Evolutionary conservation across 2,329 filamentous ascomycete species (phyloP).

Genomic region (Sporothrix euskadiensis): DNA sequence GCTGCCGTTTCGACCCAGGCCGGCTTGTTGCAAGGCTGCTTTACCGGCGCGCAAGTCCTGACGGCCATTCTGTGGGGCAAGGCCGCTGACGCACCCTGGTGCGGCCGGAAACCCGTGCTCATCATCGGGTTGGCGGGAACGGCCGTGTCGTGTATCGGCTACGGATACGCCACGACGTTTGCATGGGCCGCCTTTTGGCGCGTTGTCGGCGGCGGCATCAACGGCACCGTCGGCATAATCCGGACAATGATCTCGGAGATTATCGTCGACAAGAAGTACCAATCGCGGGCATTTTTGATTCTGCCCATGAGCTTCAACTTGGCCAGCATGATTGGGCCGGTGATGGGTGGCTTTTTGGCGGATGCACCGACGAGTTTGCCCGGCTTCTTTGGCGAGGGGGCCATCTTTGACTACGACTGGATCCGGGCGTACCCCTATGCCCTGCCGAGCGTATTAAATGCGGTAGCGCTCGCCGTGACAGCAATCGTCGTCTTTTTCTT

Average conservation of each 20-base stretch:
- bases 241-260: slow-evolving; percentile 52
- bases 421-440: slow-evolving; percentile 67
- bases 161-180: slow-evolving; percentile 70
- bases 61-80: slow-evolving; percentile 75
- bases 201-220: slow-evolving; percentile 60
- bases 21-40: slow-evolving; percentile 68
- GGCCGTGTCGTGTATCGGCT: slow-evolving; percentile 66
- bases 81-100: slow-evolving; percentile 58
- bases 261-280: slow-evolving; percentile 50
- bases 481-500: slow-evolving; percentile 60
- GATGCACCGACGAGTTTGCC: slow-evolving; percentile 66
- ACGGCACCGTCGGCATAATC: slow-evolving; percentile 53
- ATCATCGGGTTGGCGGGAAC: slow-evolving; percentile 69
- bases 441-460: slow-evolving; percentile 62
- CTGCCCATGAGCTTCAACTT: slow-evolving; percentile 53
- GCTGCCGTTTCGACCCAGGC: slow-evolving; percentile 53
- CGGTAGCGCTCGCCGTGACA: slow-evolving; percentile 56
- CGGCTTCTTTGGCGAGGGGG: slow-evolving; percentile 60
- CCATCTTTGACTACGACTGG: slow-evolving; percentile 62
- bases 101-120: slow-evolving; percentile 70
- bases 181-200: slow-evolving; percentile 65
- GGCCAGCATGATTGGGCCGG: slow-evolving; percentile 47
- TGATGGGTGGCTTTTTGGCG: slow-evolving; percentile 66
- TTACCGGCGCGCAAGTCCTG: slow-evolving; percentile 71
- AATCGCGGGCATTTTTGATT: slow-evolving; percentile 51